Base-by-base conservation (phyloP, 306 rosid genomes). In the Quercus mongolica region DNA sequence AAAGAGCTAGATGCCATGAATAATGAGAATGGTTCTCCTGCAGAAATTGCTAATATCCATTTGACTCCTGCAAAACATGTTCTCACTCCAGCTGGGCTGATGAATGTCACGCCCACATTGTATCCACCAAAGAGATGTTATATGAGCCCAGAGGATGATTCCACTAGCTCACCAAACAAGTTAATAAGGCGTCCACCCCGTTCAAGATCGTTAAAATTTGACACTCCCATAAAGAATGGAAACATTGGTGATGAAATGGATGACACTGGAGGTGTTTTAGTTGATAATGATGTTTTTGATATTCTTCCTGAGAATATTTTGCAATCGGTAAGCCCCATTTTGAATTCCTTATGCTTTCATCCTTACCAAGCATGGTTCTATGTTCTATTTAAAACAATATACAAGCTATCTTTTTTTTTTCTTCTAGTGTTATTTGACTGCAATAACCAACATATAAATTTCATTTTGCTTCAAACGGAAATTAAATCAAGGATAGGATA, bases 141-240 rank as follows among this genome's bases (percentile, higher is more conserved):
- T 59, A 91, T 85, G 93, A 93, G 85, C 79, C 93, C 96, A 0
- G 90, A 86, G 11, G 85, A 87, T 44, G 74, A 74, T 74, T 51
- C 80, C 67, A 19, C 74, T 33, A 41, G 73, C 81, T 82, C 86
- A n/a, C 76, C 82, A 1, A 86, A 69, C 83, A 92, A 86, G 75
- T 65, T 95, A 78, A 85, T 80, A 69, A 82, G 90, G 85, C 92
- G 86, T 3, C 91, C 91, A 54, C 82, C 89, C 12, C 84, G 90
- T 21, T 71, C 90, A 25, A 89, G 91, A 76, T 88, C 97, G 6
- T 86, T 94, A 84, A 89, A 84, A 80, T 94, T 91, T 56, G 92
- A 89, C 84, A 80, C 93, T 79, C 98, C 93, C 3, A 82, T 87
- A 76, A 94, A 90, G 86, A 86, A 81, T 79, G 85, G 56, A 69